Evolutionary conservation across 148 eudicot species (phyloP), one percentile per base, ranked within the genome.

Genomic region (Vaccinium vitisidaea): DNA sequence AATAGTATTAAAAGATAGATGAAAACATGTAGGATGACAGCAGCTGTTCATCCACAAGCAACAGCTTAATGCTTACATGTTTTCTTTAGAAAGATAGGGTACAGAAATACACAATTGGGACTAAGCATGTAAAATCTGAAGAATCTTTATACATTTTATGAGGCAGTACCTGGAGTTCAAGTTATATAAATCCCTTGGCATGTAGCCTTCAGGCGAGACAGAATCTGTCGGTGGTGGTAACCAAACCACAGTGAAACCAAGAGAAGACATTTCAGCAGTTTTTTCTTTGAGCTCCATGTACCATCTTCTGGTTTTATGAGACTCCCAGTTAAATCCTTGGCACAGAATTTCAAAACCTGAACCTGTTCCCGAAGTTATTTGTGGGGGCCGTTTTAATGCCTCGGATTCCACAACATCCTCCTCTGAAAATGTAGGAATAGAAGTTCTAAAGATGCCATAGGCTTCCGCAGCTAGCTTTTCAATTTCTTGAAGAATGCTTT

Each of bases 401-500:
- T 89, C 93, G 56, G 75, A 25, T 87, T 92, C 99, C 25, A 75
- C 19, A n/a, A 71, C 73, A 79, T 80, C 88, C 84, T 59, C 90
- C 83, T 92, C 92, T 0, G 91, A 65, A 82, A 90, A 92, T 12
- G 92, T 84, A 65, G 89, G 89, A 82, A 86, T 83, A 25, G 95
- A 90, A 86, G 90, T 86, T 91, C 99, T 91, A 84, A 95, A 97
- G 75, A 94, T 88, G 85, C 99, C 85, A 83, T 97, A 95, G 58
- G 99, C 99, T 92, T 97, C 95, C 70, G 99, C 99, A 88, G 99
- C 99, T 83, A 95, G 89, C 91, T 95, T 97, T 86, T 97, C 99
- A 53, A 97, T 95, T 86, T 97, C 99, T 75, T 91, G 98, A 85
- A 97, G 93, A 89, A 97, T 94, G 83, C 39, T 88, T 89, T 94